Conservation (phyloP, 2,329 filamentous ascomycete species). For the Fusarium domesticum region DNA sequence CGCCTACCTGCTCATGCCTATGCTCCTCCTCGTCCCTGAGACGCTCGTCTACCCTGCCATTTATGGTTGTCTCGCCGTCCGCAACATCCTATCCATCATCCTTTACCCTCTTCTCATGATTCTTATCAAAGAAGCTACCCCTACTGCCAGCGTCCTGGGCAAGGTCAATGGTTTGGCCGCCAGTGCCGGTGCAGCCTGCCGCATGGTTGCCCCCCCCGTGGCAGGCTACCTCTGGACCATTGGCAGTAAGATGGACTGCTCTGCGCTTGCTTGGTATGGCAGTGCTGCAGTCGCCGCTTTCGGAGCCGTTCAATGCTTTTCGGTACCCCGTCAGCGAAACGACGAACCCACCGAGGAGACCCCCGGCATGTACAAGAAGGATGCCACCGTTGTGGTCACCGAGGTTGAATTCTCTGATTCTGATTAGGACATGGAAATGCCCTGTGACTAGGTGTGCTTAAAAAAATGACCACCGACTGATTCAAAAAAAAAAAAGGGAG, state of each 20-base stretch:
- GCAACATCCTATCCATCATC: constrained; percentile 60
- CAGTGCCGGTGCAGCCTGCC: constrained; percentile 62
- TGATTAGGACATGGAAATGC: constrained; percentile 3
- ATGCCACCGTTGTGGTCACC: constrained; percentile 20
- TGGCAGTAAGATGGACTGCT: constrained; percentile 57
- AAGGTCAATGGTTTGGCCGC: constrained; percentile 66
- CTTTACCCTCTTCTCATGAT: constrained; percentile 66
- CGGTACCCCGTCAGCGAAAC: constrained; percentile 39
- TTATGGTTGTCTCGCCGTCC: constrained; percentile 54
- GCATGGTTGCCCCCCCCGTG: constrained; percentile 65
- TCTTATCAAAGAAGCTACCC: constrained; percentile 64
- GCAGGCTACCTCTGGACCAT: constrained; percentile 61
- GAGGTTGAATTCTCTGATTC: constrained; percentile 34
- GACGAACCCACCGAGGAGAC: constrained; percentile 31
- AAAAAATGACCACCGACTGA: not conserved
- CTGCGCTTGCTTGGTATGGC: constrained; percentile 62
- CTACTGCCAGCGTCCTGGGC: constrained; percentile 54
- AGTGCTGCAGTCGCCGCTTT: constrained; percentile 55
- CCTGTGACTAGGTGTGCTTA: not conserved
- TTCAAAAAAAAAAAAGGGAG: not conserved
- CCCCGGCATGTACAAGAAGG: constrained; percentile 19
- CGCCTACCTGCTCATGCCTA: constrained; percentile 58
- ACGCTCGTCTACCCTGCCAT: constrained; percentile 53
- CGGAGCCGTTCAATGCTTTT: constrained; percentile 60
- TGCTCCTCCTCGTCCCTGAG: constrained; percentile 54